Percentiles rank a stretch among this genome's conserved stretches.
Evolutionary conservation across 495 filamentous ascomycete genomes (phyloP).

Genomic region (Halenospora varia): DNA sequence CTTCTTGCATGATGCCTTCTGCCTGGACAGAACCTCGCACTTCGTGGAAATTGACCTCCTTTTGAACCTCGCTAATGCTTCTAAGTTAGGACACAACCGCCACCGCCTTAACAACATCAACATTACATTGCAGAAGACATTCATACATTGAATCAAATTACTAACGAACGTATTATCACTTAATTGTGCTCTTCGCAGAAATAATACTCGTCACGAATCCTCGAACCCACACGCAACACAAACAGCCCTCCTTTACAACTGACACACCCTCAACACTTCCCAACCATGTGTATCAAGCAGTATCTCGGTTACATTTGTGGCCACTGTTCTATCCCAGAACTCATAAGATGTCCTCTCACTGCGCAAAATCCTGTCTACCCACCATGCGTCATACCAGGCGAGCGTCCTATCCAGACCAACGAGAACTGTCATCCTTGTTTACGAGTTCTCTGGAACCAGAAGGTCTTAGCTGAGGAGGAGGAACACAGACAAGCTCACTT

Average conservation of each 20-base stretch:
- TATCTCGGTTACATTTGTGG: slow-evolving; percentile 24
- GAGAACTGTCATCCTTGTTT: slow-evolving; percentile 20
- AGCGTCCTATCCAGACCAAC: slow-evolving; percentile 13
- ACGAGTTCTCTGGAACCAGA: slow-evolving; percentile 22
- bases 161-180: too few species aligned
- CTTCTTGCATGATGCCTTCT: too few species aligned
- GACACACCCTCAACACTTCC: background rate
- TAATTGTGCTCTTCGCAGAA: too few species aligned
- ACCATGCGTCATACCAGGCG: slow-evolving; percentile 16
- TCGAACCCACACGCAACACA: too few species aligned
- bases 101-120: too few species aligned
- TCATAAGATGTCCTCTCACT: slow-evolving; percentile 18
- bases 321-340: slow-evolving; percentile 21
- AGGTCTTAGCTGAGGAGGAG: slow-evolving; percentile 17
- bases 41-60: too few species aligned
- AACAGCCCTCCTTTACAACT: background rate
- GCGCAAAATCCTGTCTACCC: slow-evolving; percentile 13
- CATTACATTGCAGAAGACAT: too few species aligned
- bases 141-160: too few species aligned
- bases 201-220: too few species aligned
- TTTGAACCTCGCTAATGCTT: too few species aligned
- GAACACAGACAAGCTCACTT: slow-evolving; percentile 18
- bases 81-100: too few species aligned
- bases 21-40: too few species aligned
- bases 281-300: slow-evolving; percentile 24